Conservation (phyloP, 2,329 filamentous ascomycete genomes). For the Claviceps maximensis region DNA sequence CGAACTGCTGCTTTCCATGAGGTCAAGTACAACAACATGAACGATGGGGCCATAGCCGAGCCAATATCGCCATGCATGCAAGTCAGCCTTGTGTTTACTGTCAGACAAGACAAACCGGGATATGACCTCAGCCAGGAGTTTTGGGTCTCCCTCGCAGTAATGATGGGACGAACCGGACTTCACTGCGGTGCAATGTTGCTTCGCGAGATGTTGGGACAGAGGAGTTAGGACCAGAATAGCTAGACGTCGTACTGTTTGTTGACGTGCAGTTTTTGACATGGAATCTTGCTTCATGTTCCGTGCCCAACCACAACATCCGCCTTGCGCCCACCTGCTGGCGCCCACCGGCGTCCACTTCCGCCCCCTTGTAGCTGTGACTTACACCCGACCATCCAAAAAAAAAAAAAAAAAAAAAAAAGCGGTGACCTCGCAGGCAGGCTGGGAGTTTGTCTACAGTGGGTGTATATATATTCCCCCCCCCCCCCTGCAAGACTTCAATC, state of each 20-base stretch:
- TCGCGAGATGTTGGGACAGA: too few relatives aligned
- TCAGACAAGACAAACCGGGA: too few relatives aligned
- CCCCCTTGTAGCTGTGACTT: conserved; percentile 12
- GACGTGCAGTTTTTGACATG: not conserved
- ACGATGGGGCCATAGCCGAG: not conserved
- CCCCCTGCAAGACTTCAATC: too few relatives aligned
- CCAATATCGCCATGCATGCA: too few relatives aligned
- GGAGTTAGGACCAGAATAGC: too few relatives aligned
- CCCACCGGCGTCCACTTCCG: conserved; percentile 4
- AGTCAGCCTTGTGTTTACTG: too few relatives aligned
- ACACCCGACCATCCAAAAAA: conserved; percentile 10
- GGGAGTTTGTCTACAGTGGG: not conserved
- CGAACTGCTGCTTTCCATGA: not conserved
- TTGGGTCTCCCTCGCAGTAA: not conserved
- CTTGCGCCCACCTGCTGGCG: not conserved
- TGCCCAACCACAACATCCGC: conserved; percentile 2
- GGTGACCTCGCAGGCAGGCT: conserved; percentile 1
- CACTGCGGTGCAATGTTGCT: too few relatives aligned
- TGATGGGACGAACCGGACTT: too few relatives aligned
- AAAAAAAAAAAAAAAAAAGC: conserved; percentile 17
- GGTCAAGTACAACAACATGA: not conserved
- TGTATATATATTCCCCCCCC: too few relatives aligned
- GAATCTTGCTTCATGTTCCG: not conserved
- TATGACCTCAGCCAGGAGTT: too few relatives aligned
- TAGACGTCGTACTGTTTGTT: not conserved